Base-by-base conservation (phyloP, 2,329 filamentous ascomycete genomes). In the Microdochium trichocladiopsis region DNA sequence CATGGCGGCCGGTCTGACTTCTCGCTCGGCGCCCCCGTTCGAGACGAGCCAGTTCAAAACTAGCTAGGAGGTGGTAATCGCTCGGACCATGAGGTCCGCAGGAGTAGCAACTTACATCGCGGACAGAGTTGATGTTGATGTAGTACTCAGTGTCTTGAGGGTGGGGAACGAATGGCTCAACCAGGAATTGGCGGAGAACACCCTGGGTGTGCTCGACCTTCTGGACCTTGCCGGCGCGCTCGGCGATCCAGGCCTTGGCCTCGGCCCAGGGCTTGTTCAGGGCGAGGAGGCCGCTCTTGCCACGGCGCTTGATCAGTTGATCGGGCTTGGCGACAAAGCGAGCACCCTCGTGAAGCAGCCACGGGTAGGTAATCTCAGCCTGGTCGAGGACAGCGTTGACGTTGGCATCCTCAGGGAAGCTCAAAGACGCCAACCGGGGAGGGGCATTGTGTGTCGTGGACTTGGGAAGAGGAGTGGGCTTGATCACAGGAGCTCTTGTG, bases 51-150 rank as follows among this genome's bases (percentile, higher is more conserved):
- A n/a, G n/a, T n/a, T n/a, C n/a, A 31, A 31, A 31, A 31, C 28
- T 31, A 31, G 28, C n/a, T n/a, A n/a, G n/a, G n/a, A 47, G 18
- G 18, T 16, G 11, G 43, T 21, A 47, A 3, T 14, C 4, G 4
- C 5, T 16, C 23, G 9, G 43, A 22, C 3, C 23, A 14, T 59
- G 63, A 60, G 57, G 61, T 52, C 47, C 41, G 52, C 50, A 10
- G 28, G 18, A 53, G 18, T 31, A 56, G 54, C 55, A 56, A 85
- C 91, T 85, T 86, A 97, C 94, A 86, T 97, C 94, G 80, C 94
- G 89, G 68, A 96, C 92, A 58, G 94, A 97, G 84, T 96, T 94
- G 80, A 99, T 99, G 86, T 96, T 96, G 80, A 99, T 96, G 78
- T 99, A 99, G 80, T 97, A 97, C 77, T 99, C 94, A 59, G 93